These are phyloP conservation scores for Talaromyces wortmannii DNA, from an alignment of 495 filamentous ascomycete species.

Conservation along the genomic window DNA sequence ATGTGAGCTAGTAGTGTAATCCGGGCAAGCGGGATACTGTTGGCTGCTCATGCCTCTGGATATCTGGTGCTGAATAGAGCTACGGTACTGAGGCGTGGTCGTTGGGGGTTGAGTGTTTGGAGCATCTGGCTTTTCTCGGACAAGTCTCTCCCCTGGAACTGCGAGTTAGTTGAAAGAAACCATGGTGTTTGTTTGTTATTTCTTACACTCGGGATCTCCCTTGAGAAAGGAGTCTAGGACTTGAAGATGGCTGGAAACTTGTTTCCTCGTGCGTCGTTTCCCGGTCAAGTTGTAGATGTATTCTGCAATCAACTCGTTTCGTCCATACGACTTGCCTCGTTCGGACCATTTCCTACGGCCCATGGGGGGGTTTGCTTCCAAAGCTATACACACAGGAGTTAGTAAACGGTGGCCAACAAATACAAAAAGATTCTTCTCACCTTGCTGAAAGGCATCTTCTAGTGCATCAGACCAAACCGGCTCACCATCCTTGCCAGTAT, in stretches of 20 bases:
- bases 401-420: constrained; percentile 3
- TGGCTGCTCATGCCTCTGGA: constrained; percentile 27
- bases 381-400: constrained; percentile 43
- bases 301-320: constrained; percentile 86
- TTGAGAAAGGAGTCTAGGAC: constrained; percentile 81
- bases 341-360: constrained; percentile 71
- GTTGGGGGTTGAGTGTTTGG: constrained; percentile 27
- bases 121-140: constrained; percentile 34
- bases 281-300: constrained; percentile 69
- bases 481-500: constrained; percentile 45
- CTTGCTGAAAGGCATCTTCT: constrained; percentile 85
- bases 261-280: constrained; percentile 64
- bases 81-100: constrained; percentile 28
- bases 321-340: constrained; percentile 66
- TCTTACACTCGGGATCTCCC: constrained; percentile 48
- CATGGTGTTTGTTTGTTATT: not conserved
- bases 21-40: constrained; percentile 20
- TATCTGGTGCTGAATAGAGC: constrained; percentile 31
- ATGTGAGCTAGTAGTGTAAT: constrained; percentile 26
- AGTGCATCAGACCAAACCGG: constrained; percentile 75
- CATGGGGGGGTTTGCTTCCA: constrained; percentile 75
- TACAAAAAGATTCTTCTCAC: constrained; percentile 41
- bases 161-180: not conserved
- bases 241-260: constrained; percentile 95
- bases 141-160: constrained; percentile 32